Evolutionary conservation across 805 yeast species (phyloP).

Genomic region (Ogataea zsoltii): DNA sequence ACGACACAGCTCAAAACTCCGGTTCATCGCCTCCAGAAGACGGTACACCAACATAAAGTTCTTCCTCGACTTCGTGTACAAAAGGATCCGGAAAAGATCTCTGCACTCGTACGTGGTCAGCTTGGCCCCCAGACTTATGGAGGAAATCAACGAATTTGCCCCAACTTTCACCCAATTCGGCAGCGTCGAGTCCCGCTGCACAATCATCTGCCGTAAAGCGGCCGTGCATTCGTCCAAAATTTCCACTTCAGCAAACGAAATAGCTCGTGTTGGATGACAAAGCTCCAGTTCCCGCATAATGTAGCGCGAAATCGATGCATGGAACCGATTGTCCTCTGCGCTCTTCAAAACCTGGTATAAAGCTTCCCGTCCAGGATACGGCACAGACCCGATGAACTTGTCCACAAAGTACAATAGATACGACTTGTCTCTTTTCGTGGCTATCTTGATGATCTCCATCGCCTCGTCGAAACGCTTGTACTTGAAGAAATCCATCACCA

Average conservation of each 20-base stretch:
- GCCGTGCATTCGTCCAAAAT: constrained; percentile 23
- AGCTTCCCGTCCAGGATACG: constrained; percentile 28
- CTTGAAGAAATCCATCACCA: constrained; percentile 24
- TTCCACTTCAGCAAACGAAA: constrained; percentile 23
- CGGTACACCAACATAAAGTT: constrained; percentile 31
- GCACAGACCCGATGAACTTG: constrained; percentile 12
- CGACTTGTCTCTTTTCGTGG: constrained; percentile 24
- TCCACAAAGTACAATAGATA: constrained; percentile 25
- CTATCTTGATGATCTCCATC: constrained; percentile 21
- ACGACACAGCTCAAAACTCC: constrained; percentile 7
- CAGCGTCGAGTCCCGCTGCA: background rate
- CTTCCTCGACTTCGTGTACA: constrained; percentile 23
- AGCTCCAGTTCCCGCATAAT: constrained; percentile 20
- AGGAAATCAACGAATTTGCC: constrained; percentile 15
- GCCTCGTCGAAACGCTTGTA: constrained; percentile 21
- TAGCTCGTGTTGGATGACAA: constrained; percentile 10
- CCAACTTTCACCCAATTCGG: constrained; percentile 9
- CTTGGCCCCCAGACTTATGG: constrained; percentile 24
- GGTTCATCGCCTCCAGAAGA: constrained; percentile 35
- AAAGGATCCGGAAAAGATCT: constrained; percentile 23
- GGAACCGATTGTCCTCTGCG: constrained; percentile 10
- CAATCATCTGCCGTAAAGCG: constrained; percentile 5
- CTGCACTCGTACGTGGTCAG: constrained; percentile 30
- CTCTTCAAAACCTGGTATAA: constrained; percentile 19
- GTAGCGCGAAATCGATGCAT: constrained; percentile 17